These are phyloP conservation scores for Neofusicoccum kwambonambiense DNA, from an alignment of 2,329 filamentous ascomycete genomes.

Conservation along the genomic window DNA sequence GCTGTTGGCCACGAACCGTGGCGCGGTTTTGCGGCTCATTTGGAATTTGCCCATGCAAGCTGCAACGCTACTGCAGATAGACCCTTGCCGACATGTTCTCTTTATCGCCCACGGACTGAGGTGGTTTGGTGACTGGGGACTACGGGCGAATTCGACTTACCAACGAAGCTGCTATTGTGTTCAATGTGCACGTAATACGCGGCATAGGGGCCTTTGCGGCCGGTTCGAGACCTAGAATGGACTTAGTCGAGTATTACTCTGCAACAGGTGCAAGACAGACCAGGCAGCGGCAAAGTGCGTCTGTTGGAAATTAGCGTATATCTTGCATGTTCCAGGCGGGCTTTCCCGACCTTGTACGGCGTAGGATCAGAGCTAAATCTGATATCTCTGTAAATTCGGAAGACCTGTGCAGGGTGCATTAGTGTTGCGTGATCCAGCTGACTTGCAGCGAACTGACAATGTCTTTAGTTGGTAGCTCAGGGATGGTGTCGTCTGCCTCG, in stretches of 20 bases:
- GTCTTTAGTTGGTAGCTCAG: constrained; percentile 82
- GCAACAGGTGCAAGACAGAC: constrained; percentile 38
- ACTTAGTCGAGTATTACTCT: constrained; percentile 16
- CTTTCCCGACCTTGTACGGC: constrained; percentile 71
- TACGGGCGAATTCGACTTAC: constrained; percentile 45
- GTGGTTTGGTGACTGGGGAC: constrained; percentile 6
- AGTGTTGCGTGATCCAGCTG: constrained; percentile 6
- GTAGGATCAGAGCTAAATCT: constrained; percentile 82
- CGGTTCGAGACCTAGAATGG: constrained; percentile 67
- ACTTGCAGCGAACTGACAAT: constrained; percentile 50
- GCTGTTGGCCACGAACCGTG: neutral
- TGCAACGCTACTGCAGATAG: constrained; percentile 17
- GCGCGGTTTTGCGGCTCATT: constrained; percentile 18
- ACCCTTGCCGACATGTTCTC: constrained; percentile 13
- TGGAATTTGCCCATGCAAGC: constrained; percentile 17
- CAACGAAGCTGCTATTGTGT: constrained; percentile 68
- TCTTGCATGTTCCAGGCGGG: constrained; percentile 15
- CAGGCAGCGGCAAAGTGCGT: constrained; percentile 82
- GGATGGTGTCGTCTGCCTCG: constrained; percentile 75
- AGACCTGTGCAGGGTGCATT: constrained; percentile 51
- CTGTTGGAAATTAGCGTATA: constrained; percentile 41
- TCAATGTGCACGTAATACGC: constrained; percentile 85
- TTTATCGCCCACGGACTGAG: constrained; percentile 3
- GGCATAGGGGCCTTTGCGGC: constrained; percentile 82
- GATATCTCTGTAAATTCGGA: constrained; percentile 83